Conservation (phyloP, 345 rosid species). For the Streptanthus diversifolius region DNA sequence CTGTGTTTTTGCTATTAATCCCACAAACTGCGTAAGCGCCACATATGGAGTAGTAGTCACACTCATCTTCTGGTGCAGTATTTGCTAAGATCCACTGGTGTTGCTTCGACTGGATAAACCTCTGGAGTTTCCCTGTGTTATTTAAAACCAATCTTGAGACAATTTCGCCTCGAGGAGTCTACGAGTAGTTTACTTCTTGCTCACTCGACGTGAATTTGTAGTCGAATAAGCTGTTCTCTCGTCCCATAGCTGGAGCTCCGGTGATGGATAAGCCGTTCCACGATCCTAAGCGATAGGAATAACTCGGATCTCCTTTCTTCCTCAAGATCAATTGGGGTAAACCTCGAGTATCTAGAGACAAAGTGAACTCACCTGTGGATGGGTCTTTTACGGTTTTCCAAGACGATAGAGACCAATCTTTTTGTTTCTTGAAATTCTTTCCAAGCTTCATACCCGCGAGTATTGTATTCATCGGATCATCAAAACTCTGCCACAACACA, state of each 20-base stretch:
- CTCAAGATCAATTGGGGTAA: constrained; percentile 56
- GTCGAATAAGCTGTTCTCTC: constrained; percentile 22
- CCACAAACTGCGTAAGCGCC: constrained; percentile 68
- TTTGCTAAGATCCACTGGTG: constrained; percentile 45
- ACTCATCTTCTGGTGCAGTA: constrained; percentile 79
- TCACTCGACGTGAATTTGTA: constrained; percentile 41
- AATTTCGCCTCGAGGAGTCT: constrained; percentile 13
- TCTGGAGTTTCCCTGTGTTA: constrained; percentile 32
- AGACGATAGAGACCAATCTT: constrained; percentile 48
- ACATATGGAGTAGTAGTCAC: constrained; percentile 60
- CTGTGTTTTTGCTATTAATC: constrained; percentile 49
- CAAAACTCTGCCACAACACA: constrained; percentile 79
- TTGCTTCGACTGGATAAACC: constrained; percentile 40
- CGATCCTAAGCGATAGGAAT: constrained; percentile 48
- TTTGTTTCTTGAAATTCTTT: constrained; percentile 50
- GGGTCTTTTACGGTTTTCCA: constrained; percentile 65
- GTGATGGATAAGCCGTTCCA: constrained; percentile 58
- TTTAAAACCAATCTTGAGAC: constrained; percentile 44
- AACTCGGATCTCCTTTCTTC: constrained; percentile 23
- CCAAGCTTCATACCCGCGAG: constrained; percentile 79
- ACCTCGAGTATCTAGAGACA: constrained; percentile 58
- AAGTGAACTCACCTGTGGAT: constrained; percentile 47
- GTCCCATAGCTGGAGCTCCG: constrained; percentile 32
- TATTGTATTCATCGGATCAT: constrained; percentile 67
- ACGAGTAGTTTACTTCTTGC: constrained; percentile 35